Base-by-base conservation (phyloP, 116 monocot genomes). In the Papilionanthe hybrid region DNA sequence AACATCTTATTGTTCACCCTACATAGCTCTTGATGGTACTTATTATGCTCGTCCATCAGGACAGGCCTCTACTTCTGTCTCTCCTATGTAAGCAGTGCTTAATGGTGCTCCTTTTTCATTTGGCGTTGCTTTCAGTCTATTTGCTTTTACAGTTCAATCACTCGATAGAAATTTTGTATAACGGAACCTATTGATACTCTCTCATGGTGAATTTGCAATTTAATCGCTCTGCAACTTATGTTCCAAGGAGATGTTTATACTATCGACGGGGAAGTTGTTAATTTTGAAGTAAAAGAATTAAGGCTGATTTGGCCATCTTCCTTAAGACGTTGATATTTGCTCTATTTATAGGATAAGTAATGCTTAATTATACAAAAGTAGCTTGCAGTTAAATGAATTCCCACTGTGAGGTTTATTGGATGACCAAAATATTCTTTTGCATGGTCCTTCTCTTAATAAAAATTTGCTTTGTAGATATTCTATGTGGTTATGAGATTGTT, bases 1-100 rank as follows among this genome's bases (percentile, higher is more conserved):
- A 12, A 80, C 86, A 72, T 89, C 94, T 25, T 94, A 93, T 85
- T 84, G 86, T 78, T 69, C 88, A 56, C 98, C 92, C 9, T 98
- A 92, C 76, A 86, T 99, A 78, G 79, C 93, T 75, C 80, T 99
- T 75, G 93, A 95, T 86, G 81, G 89, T 69, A 84, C 75, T 60
- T 85, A 86, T 77, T 86, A 92, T 81, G 71, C 90, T 42, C 86
- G 85, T 18, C 86, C 92, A 58, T 83, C 92, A 42, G 91, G 91
- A 43, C 91, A 89, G 75, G 77, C 83, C 22, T 89, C 88, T 79
- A 87, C 99, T 12, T 80, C 93, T 25, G 42, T 78, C 83, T 68
- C 85, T 78, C 79, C 94, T 20, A 91, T 83, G 96, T 94, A 55
- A 82, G 77, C 56, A 43, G 23, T 66, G 18, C 23, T 12, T 29